These are phyloP conservation scores for Rhizodiscina lignyota DNA, from an alignment of 495 filamentous ascomycete species.

Conservation along the genomic window DNA sequence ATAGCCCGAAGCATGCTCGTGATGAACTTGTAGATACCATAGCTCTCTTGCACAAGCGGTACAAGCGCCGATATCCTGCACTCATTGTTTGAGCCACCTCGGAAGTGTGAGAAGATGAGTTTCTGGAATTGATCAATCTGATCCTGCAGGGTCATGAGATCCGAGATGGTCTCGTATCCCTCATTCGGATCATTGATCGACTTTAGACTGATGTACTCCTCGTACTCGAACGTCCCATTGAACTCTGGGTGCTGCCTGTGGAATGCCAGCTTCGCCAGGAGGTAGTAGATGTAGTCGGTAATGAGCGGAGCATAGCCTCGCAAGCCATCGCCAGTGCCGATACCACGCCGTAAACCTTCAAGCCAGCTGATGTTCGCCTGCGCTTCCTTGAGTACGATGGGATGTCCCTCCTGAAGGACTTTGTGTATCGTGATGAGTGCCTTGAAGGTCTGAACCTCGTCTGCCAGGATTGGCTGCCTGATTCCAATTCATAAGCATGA, in stretches of 20 bases:
- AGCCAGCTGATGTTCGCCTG: conserved; percentile 81
- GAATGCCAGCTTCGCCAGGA: conserved; percentile 83
- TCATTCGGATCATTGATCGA: conserved; percentile 98
- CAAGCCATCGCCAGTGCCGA: conserved; percentile 59
- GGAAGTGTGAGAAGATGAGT: conserved; percentile 91
- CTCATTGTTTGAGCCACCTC: conserved; percentile 80
- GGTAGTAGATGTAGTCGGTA: conserved; percentile 85
- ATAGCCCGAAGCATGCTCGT: conserved; percentile 49
- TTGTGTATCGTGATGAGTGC: conserved; percentile 57
- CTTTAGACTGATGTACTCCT: conserved; percentile 96
- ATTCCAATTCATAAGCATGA: conserved; percentile 1
- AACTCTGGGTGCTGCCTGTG: conserved; percentile 95
- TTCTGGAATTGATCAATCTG: conserved; percentile 98
- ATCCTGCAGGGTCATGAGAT: conserved; percentile 92
- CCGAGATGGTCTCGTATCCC: conserved; percentile 83
- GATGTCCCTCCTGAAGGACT: conserved; percentile 92
- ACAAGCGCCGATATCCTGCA: conserved; percentile 90
- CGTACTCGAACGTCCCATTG: conserved; percentile 96
- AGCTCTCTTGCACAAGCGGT: conserved; percentile 89
- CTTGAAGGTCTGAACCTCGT: conserved; percentile 49
- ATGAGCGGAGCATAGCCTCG: conserved; percentile 85
- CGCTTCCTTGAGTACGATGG: conserved; percentile 70
- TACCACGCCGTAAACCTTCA: conserved; percentile 75
- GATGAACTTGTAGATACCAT: conserved; percentile 53
- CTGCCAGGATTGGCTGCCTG: conserved; percentile 87